Evolutionary conservation across 1,284 basidiomycete genomes (phyloP), one percentile per base, ranked within the genome.

Genomic region (Pseudozyma tsukubaensis): DNA sequence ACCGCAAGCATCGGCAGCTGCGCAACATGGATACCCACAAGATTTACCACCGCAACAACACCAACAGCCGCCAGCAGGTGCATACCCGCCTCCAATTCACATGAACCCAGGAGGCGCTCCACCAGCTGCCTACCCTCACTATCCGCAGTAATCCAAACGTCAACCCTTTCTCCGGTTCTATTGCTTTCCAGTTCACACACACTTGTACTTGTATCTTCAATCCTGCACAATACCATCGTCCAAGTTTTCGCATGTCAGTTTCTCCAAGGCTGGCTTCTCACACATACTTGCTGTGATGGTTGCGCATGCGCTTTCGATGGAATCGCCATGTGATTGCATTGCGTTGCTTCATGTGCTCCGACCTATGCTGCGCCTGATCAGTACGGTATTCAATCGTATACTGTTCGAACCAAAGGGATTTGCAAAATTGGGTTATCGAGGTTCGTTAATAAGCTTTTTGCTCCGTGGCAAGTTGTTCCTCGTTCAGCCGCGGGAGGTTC

Each of bases 171-270:
- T 39, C 18, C 13, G 14, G 24, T 53, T 8, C 32, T 6, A 11
- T 32, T 14, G 7, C 51, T 12, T 40, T 43, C 18, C 19, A 42
- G 7, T 40, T n/a, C 35, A 34, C 24, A 29, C 24, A 34, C 56
- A 56, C 24, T 52, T 69, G 55, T 62, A 63, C 34, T 69, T 69
- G 67, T 63, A 63, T 37, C 47, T 19, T 1, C 13, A 24, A 29
- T 29, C 24, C 24, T 19, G 7, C 7, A n/a, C 63, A 60, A 56
- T 50, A 29, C 24, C 24, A 29, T 29, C 3, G 6, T 6, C 24
- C 24, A 29, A 6, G 3, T 29, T 29, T 29, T 29, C 24, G 24
- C 24, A 29, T 6, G 6, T 6, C 24, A 29, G 3, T 29, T 29
- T 29, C 24, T 29, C 6, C 3, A 29, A 29, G 24, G 3, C 6